Evolutionary conservation across 441 rosid species (phyloP), one percentile per base, ranked within the genome.

Genomic region (Raphanus hybrid): DNA sequence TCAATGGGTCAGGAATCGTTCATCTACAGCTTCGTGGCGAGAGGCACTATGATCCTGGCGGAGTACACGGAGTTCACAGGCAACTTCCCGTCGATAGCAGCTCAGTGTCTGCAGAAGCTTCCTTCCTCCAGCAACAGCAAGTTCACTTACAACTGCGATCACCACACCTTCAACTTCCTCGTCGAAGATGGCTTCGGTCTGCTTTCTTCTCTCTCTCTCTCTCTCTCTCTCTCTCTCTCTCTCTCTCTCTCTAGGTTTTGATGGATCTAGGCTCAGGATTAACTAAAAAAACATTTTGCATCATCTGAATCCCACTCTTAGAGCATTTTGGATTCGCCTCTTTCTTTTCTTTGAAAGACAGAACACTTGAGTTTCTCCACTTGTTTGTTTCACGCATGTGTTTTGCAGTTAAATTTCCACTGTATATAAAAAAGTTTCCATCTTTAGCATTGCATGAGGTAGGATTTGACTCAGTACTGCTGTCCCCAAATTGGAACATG

Each of bases 41-140:
- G 98, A 79, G 98, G 98, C 55, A 93, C 96, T 11, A 82, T 91
- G 92, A 79, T 93, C 41, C 79, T 93, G 70, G 91, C 94, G 0
- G 98, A 91, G 86, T 90, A 91, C 79, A 91, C 98, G 4, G 91
- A 90, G 88, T 93, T 90, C 87, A 87, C 98, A 7, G 92, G 98
- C 14, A 91, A 91, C 87, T 93, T 93, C 77, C 96, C 93, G 3
- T 92, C 92, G 48, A 89, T 93, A 32, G 93, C 98, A 8, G 77
- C 96, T 59, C 92, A 91, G 83, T 93, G 98, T 77, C 89, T 93
- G 76, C 92, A 89, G 50, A 86, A 79, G 74, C 87, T 93, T 61
- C 89, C 98, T 75, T 89, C 93, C 43, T 73, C 92, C 48, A 90
- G 86, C 85, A 90, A 88, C 85, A 90, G 86, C 89, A 91, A 88